Evolutionary conservation across 2,329 filamentous ascomycete species (phyloP).

Genomic region (Endocalyx cinctus): DNA sequence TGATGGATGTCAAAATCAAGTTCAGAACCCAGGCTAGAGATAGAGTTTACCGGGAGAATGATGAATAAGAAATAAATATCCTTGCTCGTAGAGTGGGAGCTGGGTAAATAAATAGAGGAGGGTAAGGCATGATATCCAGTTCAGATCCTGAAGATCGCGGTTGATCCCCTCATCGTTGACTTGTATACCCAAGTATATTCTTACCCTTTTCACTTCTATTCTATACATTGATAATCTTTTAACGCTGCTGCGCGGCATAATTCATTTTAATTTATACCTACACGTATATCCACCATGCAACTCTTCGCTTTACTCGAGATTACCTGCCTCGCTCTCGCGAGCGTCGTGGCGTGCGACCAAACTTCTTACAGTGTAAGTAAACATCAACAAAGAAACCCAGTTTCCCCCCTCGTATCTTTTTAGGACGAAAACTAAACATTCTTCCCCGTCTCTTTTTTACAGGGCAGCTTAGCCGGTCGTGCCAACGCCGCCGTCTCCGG

Average conservation of each 20-base stretch:
- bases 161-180: too few species aligned
- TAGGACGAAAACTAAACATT: conserved; percentile 1
- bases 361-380: conserved; percentile 10
- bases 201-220: not conserved
- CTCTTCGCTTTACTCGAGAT: conserved; percentile 4
- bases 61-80: too few species aligned
- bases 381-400: too few species aligned
- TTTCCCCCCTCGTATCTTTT: not conserved
- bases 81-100: too few species aligned
- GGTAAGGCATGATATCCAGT: too few species aligned
- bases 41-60: too few species aligned
- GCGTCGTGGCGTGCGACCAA: conserved; percentile 5
- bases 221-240: not conserved
- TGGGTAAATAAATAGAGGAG: too few species aligned
- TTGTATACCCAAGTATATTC: too few species aligned
- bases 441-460: too few species aligned
- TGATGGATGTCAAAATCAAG: too few species aligned
- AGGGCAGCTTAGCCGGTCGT: conserved; percentile 12
- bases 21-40: too few species aligned
- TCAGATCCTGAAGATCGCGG: too few species aligned
- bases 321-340: conserved; percentile 5
- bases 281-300: conserved; percentile 8
- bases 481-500: conserved; percentile 7
- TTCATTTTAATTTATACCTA: conserved; percentile 1
- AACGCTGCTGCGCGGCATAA: not conserved